Base-by-base conservation (phyloP, 2,329 filamentous ascomycete genomes). In the Fusarium globosum region DNA sequence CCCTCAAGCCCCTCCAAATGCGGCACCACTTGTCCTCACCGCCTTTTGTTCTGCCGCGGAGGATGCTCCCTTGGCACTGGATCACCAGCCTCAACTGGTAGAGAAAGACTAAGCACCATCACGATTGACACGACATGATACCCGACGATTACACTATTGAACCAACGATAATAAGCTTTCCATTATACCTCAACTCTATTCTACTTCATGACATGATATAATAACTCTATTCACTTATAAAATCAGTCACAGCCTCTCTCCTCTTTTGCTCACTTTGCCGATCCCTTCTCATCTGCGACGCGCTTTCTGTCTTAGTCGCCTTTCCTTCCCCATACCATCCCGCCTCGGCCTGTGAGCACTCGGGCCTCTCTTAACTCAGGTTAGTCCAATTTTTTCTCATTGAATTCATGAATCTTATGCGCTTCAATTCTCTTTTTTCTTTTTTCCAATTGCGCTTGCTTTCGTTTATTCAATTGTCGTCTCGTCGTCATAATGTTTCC, bases 301-400 rank as follows among this genome's bases (percentile, higher is more conserved):
- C 73, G 65, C 65, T 58, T 62, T 74, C 43, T 67, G 60, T 71
- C 55, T 69, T 75, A 71, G 73, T 63, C 63, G 72, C 65, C 63
- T 70, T 71, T 67, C 69, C 72, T 71, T 73, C 72, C 72, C 72
- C 73, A 71, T 75, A 74, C 72, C 72, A 72, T 74, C 57, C 72
- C 71, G 72, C 72, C 71, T 74, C 60, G 71, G 71, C 68, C 71
- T 52, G 48, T 69, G 43, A 65, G 43, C 66, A 72, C 69, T 51
- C 60, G 64, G 72, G 72, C 71, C 60, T 72, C 68, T 72, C 62
- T 53, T 28, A 61, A 63, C 67, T 61, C 68, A 72, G 72, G 72
- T 74, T 74, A 74, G 72, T 74, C 55, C 58, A 35, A 41, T 52
- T 68, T 62, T 72, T 70, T 43, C 26, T 59, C 20, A n/a, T 51